Percentiles rank a stretch among this genome's conserved stretches.
phyloP scores from a whole-genome alignment of 2,329 filamentous ascomycete species.

The Tolypocladium ovalisporum region DNA sequence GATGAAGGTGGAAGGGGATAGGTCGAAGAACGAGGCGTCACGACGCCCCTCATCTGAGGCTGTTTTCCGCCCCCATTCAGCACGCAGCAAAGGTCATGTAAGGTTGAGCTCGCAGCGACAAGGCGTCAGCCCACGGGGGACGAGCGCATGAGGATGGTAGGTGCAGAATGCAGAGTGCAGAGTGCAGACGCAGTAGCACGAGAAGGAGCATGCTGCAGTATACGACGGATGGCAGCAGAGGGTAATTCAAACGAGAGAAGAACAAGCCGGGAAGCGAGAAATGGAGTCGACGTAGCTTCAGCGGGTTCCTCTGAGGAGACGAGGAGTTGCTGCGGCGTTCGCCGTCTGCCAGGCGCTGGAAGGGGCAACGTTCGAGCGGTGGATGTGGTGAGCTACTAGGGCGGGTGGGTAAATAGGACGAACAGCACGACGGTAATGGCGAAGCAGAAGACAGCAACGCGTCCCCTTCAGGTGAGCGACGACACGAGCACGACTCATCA shows the following conservation, averaged over 20 bases:
- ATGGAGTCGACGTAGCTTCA: not conserved
- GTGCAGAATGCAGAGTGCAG: not conserved
- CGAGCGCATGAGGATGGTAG: not conserved
- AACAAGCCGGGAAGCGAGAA: not conserved
- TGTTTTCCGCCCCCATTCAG: not conserved
- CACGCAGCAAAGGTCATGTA: not conserved
- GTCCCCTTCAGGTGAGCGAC: not conserved
- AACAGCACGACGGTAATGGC: not conserved
- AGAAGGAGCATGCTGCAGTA: not conserved
- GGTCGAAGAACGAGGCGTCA: slow-evolving; percentile 1
- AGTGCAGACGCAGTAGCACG: not conserved
- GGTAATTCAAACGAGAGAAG: not conserved
- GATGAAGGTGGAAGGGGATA: not conserved
- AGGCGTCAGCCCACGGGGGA: not conserved
- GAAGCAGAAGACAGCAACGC: not conserved
- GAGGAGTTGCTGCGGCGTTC: not conserved
- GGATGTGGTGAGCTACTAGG: slow-evolving; percentile 1
- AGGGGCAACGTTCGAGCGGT: not conserved
- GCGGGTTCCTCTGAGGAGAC: not conserved
- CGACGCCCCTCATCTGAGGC: not conserved
- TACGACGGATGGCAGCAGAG: not conserved
- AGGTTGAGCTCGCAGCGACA: not conserved
- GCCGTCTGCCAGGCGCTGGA: not conserved
- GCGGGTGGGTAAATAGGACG: not conserved
- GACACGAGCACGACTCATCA: not conserved